Evolutionary conservation across 345 rosid genomes (phyloP).

Genomic region (Arabidopsis suecica): DNA sequence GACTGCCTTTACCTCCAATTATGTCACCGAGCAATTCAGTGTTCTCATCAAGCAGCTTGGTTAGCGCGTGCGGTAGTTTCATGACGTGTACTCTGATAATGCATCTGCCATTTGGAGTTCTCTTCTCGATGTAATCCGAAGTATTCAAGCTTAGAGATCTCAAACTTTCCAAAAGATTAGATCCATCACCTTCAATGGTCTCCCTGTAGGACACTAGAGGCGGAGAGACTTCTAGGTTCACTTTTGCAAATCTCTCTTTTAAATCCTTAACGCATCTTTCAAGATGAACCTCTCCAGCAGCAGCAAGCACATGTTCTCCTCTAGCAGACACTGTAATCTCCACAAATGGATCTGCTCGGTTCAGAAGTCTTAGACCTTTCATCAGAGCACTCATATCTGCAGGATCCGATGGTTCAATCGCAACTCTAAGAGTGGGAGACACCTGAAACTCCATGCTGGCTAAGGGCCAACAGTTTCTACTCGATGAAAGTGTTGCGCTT

Average conservation of each 20-base stretch:
- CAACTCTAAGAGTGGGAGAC: slow-evolving; percentile 87
- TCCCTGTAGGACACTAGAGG: slow-evolving; percentile 94
- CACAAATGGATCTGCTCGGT: slow-evolving; percentile 93
- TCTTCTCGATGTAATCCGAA: slow-evolving; percentile 74
- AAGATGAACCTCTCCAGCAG: slow-evolving; percentile 96
- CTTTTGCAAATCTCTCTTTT: slow-evolving; percentile 91
- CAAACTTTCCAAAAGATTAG: slow-evolving; percentile 67
- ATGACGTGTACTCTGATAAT: slow-evolving; percentile 72
- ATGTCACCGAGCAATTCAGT: slow-evolving; percentile 72
- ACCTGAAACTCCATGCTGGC: slow-evolving; percentile 95
- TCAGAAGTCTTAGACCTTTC: slow-evolving; percentile 87
- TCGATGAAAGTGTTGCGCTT: slow-evolving; percentile 91
- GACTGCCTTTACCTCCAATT: slow-evolving; percentile 67
- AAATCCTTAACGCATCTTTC: slow-evolving; percentile 93
- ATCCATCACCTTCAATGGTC: slow-evolving; percentile 75
- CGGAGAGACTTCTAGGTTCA: slow-evolving; percentile 78
- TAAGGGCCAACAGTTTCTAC: slow-evolving; percentile 90
- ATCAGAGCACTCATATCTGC: slow-evolving; percentile 75
- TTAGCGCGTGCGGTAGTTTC: slow-evolving; percentile 76
- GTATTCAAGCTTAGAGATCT: slow-evolving; percentile 53
- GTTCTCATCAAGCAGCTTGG: slow-evolving; percentile 84
- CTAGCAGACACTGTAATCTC: slow-evolving; percentile 88
- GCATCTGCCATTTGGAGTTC: slow-evolving; percentile 79
- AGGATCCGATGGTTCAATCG: slow-evolving; percentile 94
- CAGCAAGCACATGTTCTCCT: slow-evolving; percentile 94